Evolutionary conservation across 1,139 yeast species (phyloP).

Genomic region (Zygoascus sp.): DNA sequence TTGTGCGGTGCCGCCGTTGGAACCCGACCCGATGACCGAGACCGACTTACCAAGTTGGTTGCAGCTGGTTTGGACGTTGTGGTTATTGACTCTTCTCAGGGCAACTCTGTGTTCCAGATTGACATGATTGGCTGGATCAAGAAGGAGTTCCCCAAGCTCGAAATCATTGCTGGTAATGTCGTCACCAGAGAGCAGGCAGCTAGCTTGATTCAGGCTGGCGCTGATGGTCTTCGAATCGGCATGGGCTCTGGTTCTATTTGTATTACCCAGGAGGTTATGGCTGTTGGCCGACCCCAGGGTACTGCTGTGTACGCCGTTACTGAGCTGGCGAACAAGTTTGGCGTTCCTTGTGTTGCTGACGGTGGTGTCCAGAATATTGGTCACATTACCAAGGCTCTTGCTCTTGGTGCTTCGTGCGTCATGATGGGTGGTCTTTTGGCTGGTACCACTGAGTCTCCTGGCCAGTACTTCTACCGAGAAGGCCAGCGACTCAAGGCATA

Average conservation of each 20-base stretch:
- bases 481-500: slow-evolving; percentile 96
- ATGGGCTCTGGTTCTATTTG: slow-evolving; percentile 99
- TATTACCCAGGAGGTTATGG: slow-evolving; percentile 99
- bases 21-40: slow-evolving; percentile 83
- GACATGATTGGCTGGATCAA: slow-evolving; percentile 93
- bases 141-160: slow-evolving; percentile 66
- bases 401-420: slow-evolving; percentile 94
- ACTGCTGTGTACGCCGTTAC: slow-evolving; percentile 87
- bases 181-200: slow-evolving; percentile 99
- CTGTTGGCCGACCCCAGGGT: slow-evolving; percentile 99
- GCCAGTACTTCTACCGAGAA: slow-evolving; percentile 94
- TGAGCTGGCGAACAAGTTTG: slow-evolving; percentile 83
- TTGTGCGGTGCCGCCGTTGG: slow-evolving; percentile 99
- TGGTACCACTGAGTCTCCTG: slow-evolving; percentile 98
- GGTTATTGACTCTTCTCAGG: slow-evolving; percentile 93
- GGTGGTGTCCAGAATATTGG: slow-evolving; percentile 99
- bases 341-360: slow-evolving; percentile 97
- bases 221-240: slow-evolving; percentile 97
- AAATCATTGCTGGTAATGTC: slow-evolving; percentile 96
- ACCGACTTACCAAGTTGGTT: slow-evolving; percentile 76
- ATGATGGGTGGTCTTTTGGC: slow-evolving; percentile 99
- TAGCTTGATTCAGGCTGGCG: slow-evolving; percentile 88
- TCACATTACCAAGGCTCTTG: slow-evolving; percentile 93
- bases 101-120: slow-evolving; percentile 91
- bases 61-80: slow-evolving; percentile 98